These are phyloP conservation scores for Choiromyces venosus DNA, from an alignment of 495 filamentous ascomycete genomes.

Conservation along the genomic window DNA sequence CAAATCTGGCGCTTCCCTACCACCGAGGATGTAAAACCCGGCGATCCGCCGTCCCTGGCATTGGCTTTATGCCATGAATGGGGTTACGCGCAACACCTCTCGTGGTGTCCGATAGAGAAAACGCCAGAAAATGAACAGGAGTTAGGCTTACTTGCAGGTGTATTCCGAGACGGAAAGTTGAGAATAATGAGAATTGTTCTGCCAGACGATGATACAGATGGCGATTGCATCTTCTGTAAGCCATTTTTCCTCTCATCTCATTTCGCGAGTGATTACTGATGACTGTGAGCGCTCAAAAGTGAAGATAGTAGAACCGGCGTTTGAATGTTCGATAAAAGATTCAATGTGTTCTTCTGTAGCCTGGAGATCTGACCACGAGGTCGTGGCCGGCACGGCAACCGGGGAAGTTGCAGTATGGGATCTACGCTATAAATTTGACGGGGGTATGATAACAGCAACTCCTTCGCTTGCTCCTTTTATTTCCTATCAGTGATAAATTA, in stretches of 20 bases:
- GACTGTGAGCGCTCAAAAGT: slow-evolving; percentile 39
- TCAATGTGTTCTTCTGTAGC: slow-evolving; percentile 56
- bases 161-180: slow-evolving; percentile 59
- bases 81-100: slow-evolving; percentile 56
- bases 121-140: slow-evolving; percentile 44
- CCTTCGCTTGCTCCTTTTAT: not conserved
- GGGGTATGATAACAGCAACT: slow-evolving; percentile 17
- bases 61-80: slow-evolving; percentile 59
- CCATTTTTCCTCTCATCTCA: not conserved
- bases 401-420: slow-evolving; percentile 58
- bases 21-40: slow-evolving; percentile 45
- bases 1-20: slow-evolving; percentile 41
- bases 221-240: slow-evolving; percentile 28
- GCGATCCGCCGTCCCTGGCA: slow-evolving; percentile 24
- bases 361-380: slow-evolving; percentile 58
- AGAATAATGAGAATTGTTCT: slow-evolving; percentile 54
- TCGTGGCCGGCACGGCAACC: slow-evolving; percentile 60
- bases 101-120: slow-evolving; percentile 58
- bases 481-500: not conserved
- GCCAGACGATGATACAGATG: slow-evolving; percentile 30
- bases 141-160: slow-evolving; percentile 57
- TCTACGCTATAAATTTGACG: slow-evolving; percentile 43
- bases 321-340: slow-evolving; percentile 48
- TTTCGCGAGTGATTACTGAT: slow-evolving; percentile 9
- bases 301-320: slow-evolving; percentile 51